phyloP scores from a whole-genome alignment of 345 rosid species.

The Hevea brasiliensis region DNA sequence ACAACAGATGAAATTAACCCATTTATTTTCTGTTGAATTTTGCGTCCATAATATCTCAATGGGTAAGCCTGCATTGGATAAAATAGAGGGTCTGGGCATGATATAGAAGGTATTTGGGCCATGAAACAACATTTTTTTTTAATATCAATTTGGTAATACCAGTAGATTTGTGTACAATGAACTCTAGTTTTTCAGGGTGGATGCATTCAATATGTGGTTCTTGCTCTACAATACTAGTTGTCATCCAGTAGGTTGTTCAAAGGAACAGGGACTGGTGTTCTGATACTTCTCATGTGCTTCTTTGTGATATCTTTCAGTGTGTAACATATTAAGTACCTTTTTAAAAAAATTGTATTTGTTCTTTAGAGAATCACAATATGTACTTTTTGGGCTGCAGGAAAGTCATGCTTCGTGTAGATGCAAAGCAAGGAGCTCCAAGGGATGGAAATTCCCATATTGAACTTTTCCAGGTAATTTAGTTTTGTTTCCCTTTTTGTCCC shows the following conservation, averaged over 20 bases:
- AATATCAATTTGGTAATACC: not conserved
- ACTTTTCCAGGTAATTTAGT: constrained; percentile 69
- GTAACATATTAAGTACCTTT: not conserved
- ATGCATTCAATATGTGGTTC: not conserved
- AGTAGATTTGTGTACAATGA: not conserved
- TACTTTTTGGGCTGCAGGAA: constrained; percentile 53
- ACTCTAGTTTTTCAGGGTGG: not conserved
- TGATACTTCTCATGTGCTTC: not conserved
- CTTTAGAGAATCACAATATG: constrained; percentile 18
- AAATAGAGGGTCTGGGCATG: not conserved
- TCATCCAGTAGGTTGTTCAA: not conserved
- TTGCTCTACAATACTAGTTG: not conserved
- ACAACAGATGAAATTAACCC: too few species aligned
- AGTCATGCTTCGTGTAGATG: constrained; percentile 88
- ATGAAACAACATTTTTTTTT: not conserved
- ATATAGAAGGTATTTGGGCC: not conserved
- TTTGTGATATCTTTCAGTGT: not conserved
- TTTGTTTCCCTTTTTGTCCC: not conserved
- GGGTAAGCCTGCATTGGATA: not conserved
- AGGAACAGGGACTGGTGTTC: constrained; percentile 3
- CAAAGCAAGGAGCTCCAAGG: constrained; percentile 91
- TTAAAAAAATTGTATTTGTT: not conserved
- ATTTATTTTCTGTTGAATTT: too few species aligned
- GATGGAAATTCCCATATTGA: constrained; percentile 88
- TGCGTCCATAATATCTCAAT: not conserved